Evolutionary conservation across 805 yeast species (phyloP).

Genomic region (Brettanomyces sp.): DNA sequence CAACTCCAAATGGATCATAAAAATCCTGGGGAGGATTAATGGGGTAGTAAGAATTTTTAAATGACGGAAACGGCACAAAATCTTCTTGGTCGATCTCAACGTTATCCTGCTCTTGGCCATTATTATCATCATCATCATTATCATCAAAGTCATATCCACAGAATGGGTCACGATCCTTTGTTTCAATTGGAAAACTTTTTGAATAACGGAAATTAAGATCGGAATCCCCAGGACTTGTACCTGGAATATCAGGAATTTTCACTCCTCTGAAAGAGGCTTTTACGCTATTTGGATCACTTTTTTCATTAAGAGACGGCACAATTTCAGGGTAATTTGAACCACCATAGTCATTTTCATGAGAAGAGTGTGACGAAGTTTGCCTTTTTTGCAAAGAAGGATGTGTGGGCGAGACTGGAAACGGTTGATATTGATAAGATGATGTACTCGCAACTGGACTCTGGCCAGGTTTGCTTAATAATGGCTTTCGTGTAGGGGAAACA

Average conservation of each 20-base stretch:
- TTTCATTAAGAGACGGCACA: neutral
- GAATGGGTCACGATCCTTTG: slow-evolving; percentile 8
- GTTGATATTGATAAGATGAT: neutral
- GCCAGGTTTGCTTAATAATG: slow-evolving; percentile 11
- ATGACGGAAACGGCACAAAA: slow-evolving; percentile 27
- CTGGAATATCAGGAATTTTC: neutral
- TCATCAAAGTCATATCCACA: slow-evolving; percentile 19
- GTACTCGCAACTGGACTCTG: neutral
- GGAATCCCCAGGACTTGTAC: slow-evolving; percentile 1
- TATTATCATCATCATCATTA: slow-evolving; percentile 7
- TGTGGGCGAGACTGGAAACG: slow-evolving; percentile 16
- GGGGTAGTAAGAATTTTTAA: slow-evolving; percentile 25
- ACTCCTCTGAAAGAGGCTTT: neutral
- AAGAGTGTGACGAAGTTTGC: neutral
- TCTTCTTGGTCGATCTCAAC: slow-evolving; percentile 13
- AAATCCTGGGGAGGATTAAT: slow-evolving; percentile 20
- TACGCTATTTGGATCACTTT: neutral
- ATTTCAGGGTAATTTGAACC: neutral
- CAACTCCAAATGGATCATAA: slow-evolving; percentile 23
- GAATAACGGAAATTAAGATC: neutral
- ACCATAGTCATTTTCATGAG: too few relatives aligned
- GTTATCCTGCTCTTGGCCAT: slow-evolving; percentile 8
- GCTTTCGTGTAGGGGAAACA: slow-evolving; percentile 6
- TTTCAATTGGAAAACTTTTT: neutral
- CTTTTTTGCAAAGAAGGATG: neutral